Evolutionary conservation across 2,329 filamentous ascomycete species (phyloP), one percentile per base, ranked within the genome.

Genomic region (Dendryphion nanum): DNA sequence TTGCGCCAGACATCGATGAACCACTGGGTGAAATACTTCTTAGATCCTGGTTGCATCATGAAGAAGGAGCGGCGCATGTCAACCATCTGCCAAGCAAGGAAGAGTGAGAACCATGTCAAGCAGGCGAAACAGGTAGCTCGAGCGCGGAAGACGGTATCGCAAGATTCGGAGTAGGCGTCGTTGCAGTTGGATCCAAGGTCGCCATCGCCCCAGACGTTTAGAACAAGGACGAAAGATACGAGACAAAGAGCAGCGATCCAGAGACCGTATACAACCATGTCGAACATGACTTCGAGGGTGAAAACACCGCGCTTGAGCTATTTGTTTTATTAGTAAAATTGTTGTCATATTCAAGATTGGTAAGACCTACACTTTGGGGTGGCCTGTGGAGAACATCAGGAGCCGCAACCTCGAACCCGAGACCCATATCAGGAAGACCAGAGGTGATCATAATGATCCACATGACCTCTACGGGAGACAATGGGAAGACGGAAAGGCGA

Each of bases 371-470:
- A 65, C 84, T 77, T 47, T 91, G 86, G 0, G 89, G 89, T 6
- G 87, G 86, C 36, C 88, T 83, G 46, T 77, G 71, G 79, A 95
- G 88, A 44, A 95, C 83, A 57, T 91, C 85, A 2, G 79, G 76
- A 0, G 83, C 79, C 0, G 87, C 86, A 30, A 76, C 70, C 64
- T 95, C 89, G 50, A 89, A 84, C 15, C 89, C 88, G 1, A 95
- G 78, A 30, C 89, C 89, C 71, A 95, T 93, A 41, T 90, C 89
- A 1, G 89, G 89, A 63, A 93, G 81, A 5, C 84, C 86, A 28
- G 86, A 91, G 0, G 89, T 95, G 38, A 93, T 78, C 85, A 95
- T 91, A 66, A 95, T 95, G 63, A 95, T 88, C 89, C 88, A 95
- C 42, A 95, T 78, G 46, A 95, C 91, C 54, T 95, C 83, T 8